These are phyloP conservation scores for Crithidia fasciculata DNA, from an alignment of 208 protist genomes.

Conservation along the genomic window DNA sequence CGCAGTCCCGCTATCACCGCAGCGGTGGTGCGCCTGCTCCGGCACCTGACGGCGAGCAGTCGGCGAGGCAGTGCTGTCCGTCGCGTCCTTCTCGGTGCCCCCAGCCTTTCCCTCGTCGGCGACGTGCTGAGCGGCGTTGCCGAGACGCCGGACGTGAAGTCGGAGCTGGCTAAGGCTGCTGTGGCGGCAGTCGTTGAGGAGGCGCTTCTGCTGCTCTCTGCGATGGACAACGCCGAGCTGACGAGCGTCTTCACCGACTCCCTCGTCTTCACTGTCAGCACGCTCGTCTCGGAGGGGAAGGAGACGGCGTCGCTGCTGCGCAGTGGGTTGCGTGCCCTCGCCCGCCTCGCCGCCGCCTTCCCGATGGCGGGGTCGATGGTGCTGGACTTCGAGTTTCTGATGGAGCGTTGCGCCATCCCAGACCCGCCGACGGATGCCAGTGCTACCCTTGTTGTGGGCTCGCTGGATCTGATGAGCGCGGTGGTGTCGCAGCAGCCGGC, in stretches of 20 bases:
- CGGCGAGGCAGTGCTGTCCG: constrained; percentile 17
- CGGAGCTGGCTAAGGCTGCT: constrained; percentile 21
- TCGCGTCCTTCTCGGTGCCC: constrained; percentile 27
- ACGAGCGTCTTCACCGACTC: constrained; percentile 28
- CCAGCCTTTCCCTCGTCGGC: constrained; percentile 18
- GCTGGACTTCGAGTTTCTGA: constrained; percentile 75
- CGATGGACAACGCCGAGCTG: constrained; percentile 27
- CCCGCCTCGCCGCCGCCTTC: constrained; percentile 41
- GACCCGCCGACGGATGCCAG: constrained; percentile 22
- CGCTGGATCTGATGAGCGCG: constrained; percentile 68
- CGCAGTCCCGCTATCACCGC: constrained; percentile 24
- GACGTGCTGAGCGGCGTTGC: constrained; percentile 26
- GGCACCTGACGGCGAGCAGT: constrained; percentile 9
- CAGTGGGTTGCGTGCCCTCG: constrained; percentile 41
- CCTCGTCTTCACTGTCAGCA: constrained; percentile 46
- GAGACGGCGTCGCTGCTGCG: constrained; percentile 30
- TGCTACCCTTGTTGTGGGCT: constrained; percentile 50
- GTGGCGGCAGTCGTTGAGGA: constrained; percentile 21
- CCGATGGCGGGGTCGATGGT: constrained; percentile 64
- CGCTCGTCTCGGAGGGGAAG: constrained; percentile 43
- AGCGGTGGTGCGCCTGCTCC: constrained; percentile 25
- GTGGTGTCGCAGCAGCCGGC: constrained; percentile 49
- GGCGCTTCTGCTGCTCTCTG: constrained; percentile 23
- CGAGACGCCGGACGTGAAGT: constrained; percentile 16
- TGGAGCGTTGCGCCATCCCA: constrained; percentile 27